Evolutionary conservation across 1,284 basidiomycete species (phyloP), one percentile per base, ranked within the genome.

Genomic region (Boletellus deceptivus): DNA sequence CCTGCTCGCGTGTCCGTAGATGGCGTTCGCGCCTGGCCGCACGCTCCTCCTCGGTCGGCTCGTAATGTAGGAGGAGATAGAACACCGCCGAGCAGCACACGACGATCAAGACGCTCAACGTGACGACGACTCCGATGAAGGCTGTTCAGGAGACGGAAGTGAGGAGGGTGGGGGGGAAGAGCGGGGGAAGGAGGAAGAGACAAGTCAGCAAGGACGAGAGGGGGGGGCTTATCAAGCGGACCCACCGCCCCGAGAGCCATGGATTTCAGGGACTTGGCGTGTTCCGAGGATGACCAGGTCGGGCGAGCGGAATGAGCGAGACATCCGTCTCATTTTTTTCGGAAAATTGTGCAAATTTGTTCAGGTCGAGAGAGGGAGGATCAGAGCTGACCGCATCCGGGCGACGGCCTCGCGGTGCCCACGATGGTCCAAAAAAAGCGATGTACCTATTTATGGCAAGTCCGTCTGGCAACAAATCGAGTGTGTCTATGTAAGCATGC

Each of bases 101-200:
- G 39, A 75, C 54, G 51, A 79, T 78, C 22, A 80, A 59, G 37
- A 77, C 50, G 52, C 70, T 68, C 33, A 80, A 63, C 37, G 69
- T 63, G 14, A 78, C 71, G 24, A 80, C 65, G 38, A 80, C 61
- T 2, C 66, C 75, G 51, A 80, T 72, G 60, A 80, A 80, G 18
- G 71, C 77, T 79, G 18, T 16, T n/a, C 9, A 8, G 14, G 20
- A 22, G 25, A 25, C 5, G 25, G 25, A 9, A 25, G 6, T 9
- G 8, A 18, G 42, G n/a, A n/a, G n/a, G n/a, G n/a, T n/a, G n/a
- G n/a, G 35, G 37, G 27, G 38, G 54, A 25, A 25, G 25, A 25
- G 25, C 3, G 31, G 27, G 25, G n/a, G 11, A 42, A 27, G 40
- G 17, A 14, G 29, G 29, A 18, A 16, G 29, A 42, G 29, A 20